These are phyloP conservation scores for Saturnispora bothae DNA, from an alignment of 805 yeast species.

Conservation along the genomic window DNA sequence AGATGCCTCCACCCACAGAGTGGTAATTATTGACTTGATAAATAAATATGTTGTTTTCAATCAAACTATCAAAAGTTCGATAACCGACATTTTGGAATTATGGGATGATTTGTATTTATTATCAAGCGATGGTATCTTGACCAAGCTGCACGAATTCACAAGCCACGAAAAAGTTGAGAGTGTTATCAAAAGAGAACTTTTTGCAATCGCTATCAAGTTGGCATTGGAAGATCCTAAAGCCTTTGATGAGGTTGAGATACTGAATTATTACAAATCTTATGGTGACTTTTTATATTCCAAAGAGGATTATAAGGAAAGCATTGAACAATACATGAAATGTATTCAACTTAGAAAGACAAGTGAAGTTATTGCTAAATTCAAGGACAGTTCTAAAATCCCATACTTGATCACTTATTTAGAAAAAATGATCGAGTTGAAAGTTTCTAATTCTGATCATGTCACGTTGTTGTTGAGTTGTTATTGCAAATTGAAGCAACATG, in stretches of 20 bases:
- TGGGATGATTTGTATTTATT: slow-evolving; percentile 52
- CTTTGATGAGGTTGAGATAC: slow-evolving; percentile 23
- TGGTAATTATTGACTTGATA: slow-evolving; percentile 57
- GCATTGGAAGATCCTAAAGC: slow-evolving; percentile 31
- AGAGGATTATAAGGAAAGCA: slow-evolving; percentile 58
- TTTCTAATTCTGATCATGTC: slow-evolving; percentile 70
- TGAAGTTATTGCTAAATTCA: slow-evolving; percentile 67
- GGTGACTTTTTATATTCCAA: slow-evolving; percentile 66
- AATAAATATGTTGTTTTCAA: slow-evolving; percentile 65
- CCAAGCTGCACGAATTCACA: slow-evolving; percentile 55
- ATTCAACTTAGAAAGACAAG: slow-evolving; percentile 47
- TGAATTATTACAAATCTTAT: slow-evolving; percentile 41
- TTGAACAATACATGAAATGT: slow-evolving; percentile 56
- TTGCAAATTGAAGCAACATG: slow-evolving; percentile 59
- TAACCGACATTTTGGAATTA: slow-evolving; percentile 45
- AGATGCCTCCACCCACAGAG: slow-evolving; percentile 34
- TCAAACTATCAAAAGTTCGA: slow-evolving; percentile 54
- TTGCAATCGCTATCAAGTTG: slow-evolving; percentile 58
- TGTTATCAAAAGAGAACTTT: slow-evolving; percentile 59
- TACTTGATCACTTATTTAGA: slow-evolving; percentile 56
- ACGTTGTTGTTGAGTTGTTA: slow-evolving; percentile 70
- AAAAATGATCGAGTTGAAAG: slow-evolving; percentile 41
- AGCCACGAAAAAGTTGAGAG: slow-evolving; percentile 59
- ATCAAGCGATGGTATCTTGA: slow-evolving; percentile 66
- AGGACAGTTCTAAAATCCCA: slow-evolving; percentile 62